Evolutionary conservation across 2,329 filamentous ascomycete species (phyloP).

Genomic region (Aspergillus quadricinctus): DNA sequence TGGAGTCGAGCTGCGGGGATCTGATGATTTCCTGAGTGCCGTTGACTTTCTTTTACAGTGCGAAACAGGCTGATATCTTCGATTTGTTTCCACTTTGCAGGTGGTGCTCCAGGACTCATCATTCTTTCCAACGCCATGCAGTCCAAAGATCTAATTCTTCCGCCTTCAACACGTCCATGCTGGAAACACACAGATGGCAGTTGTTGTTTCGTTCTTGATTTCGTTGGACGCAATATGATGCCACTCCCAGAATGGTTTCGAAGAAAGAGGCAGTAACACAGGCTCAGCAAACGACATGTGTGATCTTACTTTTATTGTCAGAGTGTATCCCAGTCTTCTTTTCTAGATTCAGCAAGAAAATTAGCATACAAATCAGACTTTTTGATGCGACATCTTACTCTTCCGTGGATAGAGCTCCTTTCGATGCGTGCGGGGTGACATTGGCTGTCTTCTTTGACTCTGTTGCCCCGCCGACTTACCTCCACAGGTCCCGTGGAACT

Average conservation of each 20-base stretch:
- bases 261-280: neutral
- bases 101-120: neutral
- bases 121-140: neutral
- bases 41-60: neutral
- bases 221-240: neutral
- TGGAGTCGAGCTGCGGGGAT: neutral
- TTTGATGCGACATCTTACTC: neutral
- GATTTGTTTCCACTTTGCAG: neutral
- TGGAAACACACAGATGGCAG: neutral
- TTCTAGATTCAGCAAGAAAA: neutral
- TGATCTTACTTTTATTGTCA: neutral
- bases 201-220: neutral
- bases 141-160: neutral
- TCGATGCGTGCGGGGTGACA: neutral
- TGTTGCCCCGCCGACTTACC: neutral
- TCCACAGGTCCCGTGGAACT: constrained; percentile 11
- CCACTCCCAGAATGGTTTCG: neutral
- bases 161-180: neutral
- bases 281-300: neutral
- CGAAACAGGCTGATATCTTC: neutral
- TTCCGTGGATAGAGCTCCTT: neutral
- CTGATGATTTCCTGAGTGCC: neutral
- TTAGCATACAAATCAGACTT: neutral
- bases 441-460: neutral
- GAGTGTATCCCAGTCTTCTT: neutral